Conservation (phyloP, 2,329 filamentous ascomycete genomes). For the Dothidotthia symphoricarpi region DNA sequence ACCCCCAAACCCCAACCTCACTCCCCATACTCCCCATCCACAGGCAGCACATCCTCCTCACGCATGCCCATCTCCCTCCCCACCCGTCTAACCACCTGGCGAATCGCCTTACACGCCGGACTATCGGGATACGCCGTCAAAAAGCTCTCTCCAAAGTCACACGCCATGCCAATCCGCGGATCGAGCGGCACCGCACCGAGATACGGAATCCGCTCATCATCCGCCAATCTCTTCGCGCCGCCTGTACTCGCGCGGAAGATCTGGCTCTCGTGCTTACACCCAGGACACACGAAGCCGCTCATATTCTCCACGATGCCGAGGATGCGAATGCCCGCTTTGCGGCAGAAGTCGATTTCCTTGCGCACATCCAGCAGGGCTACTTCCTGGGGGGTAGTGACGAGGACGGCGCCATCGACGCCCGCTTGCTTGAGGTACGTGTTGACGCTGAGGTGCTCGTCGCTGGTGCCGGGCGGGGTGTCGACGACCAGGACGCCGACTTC, state of each 20-base stretch:
- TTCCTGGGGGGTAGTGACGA: conserved; percentile 95
- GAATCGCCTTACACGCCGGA: conserved; percentile 80
- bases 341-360: conserved; percentile 97
- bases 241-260: conserved; percentile 93
- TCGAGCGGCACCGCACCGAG: conserved; percentile 88
- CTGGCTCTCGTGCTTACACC: conserved; percentile 74
- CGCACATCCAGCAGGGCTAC: conserved; percentile 87
- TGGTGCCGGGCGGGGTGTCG: conserved; percentile 93
- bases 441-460: conserved; percentile 91
- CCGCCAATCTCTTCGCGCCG: conserved; percentile 74
- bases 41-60: conserved; percentile 28
- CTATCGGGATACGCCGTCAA: conserved; percentile 92
- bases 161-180: conserved; percentile 91
- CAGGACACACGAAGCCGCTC: conserved; percentile 94
- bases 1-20: no score
- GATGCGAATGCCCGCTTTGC: conserved; percentile 85
- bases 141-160: conserved; percentile 96
- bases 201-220: conserved; percentile 85
- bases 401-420: conserved; percentile 87
- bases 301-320: conserved; percentile 96
- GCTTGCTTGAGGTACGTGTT: conserved; percentile 88
- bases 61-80: conserved; percentile 47
- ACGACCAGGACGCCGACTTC: conserved; percentile 90
- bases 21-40: conserved; percentile 13
- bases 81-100: conserved; percentile 73